Base-by-base conservation (phyloP, 495 filamentous ascomycete genomes). In the Aspergillus steynii region DNA sequence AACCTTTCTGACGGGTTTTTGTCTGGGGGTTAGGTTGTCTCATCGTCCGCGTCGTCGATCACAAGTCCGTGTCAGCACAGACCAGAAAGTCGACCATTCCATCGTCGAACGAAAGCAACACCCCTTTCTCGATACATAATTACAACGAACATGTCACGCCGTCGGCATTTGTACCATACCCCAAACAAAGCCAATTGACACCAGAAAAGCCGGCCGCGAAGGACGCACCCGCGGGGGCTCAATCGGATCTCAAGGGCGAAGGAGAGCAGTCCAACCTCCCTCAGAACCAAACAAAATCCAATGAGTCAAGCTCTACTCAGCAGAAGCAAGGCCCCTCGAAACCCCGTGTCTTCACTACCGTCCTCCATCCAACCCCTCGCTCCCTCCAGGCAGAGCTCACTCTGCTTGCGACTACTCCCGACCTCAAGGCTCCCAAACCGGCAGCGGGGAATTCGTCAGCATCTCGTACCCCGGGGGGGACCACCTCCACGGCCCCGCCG, bases 31-130 rank as follows among this genome's bases (percentile, higher is more conserved):
- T 55, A 89, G 86, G 90, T 25, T 96, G 94, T 70, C 81, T 99
- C 54, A 98, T 99, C 62, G 93, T 98, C 50, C 87, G 96, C 69
- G 80, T 97, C 4, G 83, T 95, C 61, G 90, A 97, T 75, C 90
- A 97, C 73, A 88, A 87, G 55, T 88, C 89, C 5, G 82, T 78
- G 2, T 81, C 85, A 32, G 80, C 86, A 49, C 76, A 76, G 78
- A 63, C 84, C 71, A 72, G 69, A 56, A 86, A 86, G 54, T 75
- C 85, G 27, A 83, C 83, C 5, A 62, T 72, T 0, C 68, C 77
- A 2, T 68, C 72, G n/a, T 77, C 83, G 7, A 84, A 83, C 54
- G 83, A 86, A 50, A 86, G 77, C 57, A 88, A 88, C 37, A 80
- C 82, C 0, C 89, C 89, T 5, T 94, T 90, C 61, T 96, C 92